phyloP scores from a whole-genome alignment of 371 early-diverging fungal genomes.

The Blakeslea trispora region DNA sequence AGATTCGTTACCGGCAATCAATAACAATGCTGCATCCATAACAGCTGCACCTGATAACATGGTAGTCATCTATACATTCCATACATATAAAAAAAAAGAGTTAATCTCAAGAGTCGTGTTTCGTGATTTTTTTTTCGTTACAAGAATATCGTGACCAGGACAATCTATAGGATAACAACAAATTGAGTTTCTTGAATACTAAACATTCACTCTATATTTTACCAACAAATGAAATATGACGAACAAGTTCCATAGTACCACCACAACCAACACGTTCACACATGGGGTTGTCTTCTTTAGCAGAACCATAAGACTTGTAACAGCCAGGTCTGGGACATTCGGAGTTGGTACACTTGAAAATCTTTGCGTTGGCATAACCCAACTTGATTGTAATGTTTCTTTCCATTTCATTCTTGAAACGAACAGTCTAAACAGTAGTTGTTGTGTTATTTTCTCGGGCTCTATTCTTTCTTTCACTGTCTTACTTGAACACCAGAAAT shows the following conservation, averaged over 20 bases:
- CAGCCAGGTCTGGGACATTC: constrained; percentile 97
- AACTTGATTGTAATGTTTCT: constrained; percentile 99
- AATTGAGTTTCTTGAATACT: no score
- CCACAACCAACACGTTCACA: constrained; percentile 93
- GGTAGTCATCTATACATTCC: constrained; percentile 88
- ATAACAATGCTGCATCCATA: constrained; percentile 99
- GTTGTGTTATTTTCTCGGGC: neutral
- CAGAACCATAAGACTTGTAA: constrained; percentile 87
- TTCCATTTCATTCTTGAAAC: constrained; percentile 99
- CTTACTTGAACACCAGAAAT: constrained; percentile 97
- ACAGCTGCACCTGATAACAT: constrained; percentile 99
- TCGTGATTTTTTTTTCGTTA: no score
- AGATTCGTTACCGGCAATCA: constrained; percentile 99
- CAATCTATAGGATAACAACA: no score
- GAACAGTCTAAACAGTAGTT: constrained; percentile 76
- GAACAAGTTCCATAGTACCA: constrained; percentile 86
- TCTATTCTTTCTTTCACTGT: neutral
- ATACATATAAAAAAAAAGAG: neutral
- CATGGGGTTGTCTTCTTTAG: constrained; percentile 85
- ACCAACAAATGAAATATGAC: constrained; percentile 98
- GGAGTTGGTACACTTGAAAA: constrained; percentile 94
- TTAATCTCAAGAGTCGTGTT: no score
- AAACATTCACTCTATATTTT: constrained; percentile 7
- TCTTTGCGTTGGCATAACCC: constrained; percentile 99
- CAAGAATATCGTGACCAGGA: constrained; percentile 99